Evolutionary conservation across 2,329 filamentous ascomycete species (phyloP), one percentile per base, ranked within the genome.

Genomic region (Atkinsonella texensis): DNA sequence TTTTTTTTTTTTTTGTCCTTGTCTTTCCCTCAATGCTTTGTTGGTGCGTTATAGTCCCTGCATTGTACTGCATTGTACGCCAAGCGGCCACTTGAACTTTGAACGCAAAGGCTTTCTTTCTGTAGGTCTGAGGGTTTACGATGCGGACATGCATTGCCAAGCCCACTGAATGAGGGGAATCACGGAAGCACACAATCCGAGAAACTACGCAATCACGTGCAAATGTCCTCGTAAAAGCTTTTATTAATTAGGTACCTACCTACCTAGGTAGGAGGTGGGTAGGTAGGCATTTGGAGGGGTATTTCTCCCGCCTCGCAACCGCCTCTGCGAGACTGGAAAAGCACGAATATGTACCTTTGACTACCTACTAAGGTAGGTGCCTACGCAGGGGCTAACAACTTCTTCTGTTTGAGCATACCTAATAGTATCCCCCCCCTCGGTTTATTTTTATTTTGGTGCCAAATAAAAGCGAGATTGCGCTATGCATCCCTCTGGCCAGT

Each of bases 401-500:
- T 31, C 40, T 4, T 20, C 5, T 23, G 20, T 11, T 13, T 43
- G 12, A 18, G 40, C 9, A 32, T 20, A 45, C 12, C 18, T 39
- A 39, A 13, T 45, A 55, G 35, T 48, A 20, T 50, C 39, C 48
- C 20, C 7, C 5, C 38, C 20, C 35, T 12, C 50, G n/a, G 32
- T 48, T 42, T 7, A 17, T 42, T n/a, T 28, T 28, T 28, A 28
- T 28, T 28, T 28, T 28, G 28, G 28, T 28, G 18, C 35, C 20
- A 38, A 23, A 46, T 38, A 39, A 12, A 46, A 48, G 46, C 42
- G 51, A 52, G 46, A 52, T 52, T 52, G 46, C 51, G 46, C 41
- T 33, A 28, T 28, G 28, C 28, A 28, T 28, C 28, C 28, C 28
- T 28, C 28, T 5, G 7, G 28, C 28, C 28, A 23, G 20, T 23